Evolutionary conservation across 371 early-diverging fungal genomes (phyloP), one percentile per base, ranked within the genome.

Genomic region (Chytridiales sp.): DNA sequence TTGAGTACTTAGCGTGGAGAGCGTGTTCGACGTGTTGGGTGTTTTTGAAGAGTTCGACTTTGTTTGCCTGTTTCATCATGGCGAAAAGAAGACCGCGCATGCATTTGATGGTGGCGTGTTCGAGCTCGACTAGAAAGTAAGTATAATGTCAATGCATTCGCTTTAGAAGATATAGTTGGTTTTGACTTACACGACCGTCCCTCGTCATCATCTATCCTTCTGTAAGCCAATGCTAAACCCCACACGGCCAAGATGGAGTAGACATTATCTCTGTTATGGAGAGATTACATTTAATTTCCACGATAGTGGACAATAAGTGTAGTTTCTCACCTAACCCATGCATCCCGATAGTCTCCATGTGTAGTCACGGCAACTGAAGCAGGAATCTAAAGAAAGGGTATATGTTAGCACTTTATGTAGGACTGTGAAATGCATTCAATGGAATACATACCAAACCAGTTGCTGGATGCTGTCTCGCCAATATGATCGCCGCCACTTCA

Each of bases 171-270:
- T 21, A 34, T 17, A 11, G n/a, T 31, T 36, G 6, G 9, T 29
- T 17, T 11, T 40, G 9, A 75, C 83, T 79, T 82, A 92, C 90
- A 91, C 29, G 87, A 86, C 52, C 89, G 76, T 26, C 92, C 92
- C 42, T 79, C 80, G 55, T 85, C 88, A 64, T 92, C 91, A 66
- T 92, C 92, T 22, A 91, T 67, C 34, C 91, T 75, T 58, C 90
- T 80, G 64, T 92, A 94, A 0, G 92, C 92, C 1, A 92, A 75
- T 1, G 92, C 90, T 22, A 93, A 76, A 39, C 91, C 92, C 77
- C 84, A 92, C 15, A 90, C 92, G 49, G 87, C 86, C 63, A 89
- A 77, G 57, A 94, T 92, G 15, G 94, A 92, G 67, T 94, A 91
- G 4, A 94, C 94, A 62, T 94, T 94, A 73, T 94, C 94, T 47